Evolutionary conservation across 495 filamentous ascomycete genomes (phyloP).

Genomic region (Tirmania nivea): DNA sequence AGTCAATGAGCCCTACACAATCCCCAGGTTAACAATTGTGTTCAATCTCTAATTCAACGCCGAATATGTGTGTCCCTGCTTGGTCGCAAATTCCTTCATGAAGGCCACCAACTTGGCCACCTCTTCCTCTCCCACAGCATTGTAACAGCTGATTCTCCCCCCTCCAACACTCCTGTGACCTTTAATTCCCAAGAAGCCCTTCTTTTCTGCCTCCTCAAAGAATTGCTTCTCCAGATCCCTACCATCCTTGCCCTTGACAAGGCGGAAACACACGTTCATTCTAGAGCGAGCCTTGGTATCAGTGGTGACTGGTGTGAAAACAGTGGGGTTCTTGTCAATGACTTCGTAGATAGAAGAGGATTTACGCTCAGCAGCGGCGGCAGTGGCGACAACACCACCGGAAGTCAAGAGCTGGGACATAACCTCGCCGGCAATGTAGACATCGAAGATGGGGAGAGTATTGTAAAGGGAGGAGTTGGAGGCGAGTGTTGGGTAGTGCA

Average conservation of each 20-base stretch:
- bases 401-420: constrained; percentile 42
- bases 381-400: constrained; percentile 46
- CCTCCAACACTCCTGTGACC: constrained; percentile 64
- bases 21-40: too few relatives aligned
- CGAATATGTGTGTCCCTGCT: background rate
- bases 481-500: constrained; percentile 58
- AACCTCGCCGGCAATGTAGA: constrained; percentile 73
- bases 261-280: constrained; percentile 86
- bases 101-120: constrained; percentile 38
- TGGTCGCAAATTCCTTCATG: constrained; percentile 33
- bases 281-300: constrained; percentile 49
- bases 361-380: constrained; percentile 49
- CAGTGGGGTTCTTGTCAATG: constrained; percentile 37
- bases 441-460: constrained; percentile 79
- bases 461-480: constrained; percentile 89
- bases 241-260: constrained; percentile 28
- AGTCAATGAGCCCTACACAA: too few relatives aligned
- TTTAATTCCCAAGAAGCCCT: constrained; percentile 48
- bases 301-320: constrained; percentile 45
- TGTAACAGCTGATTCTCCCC: constrained; percentile 42
- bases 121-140: constrained; percentile 35
- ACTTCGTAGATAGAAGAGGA: constrained; percentile 48
- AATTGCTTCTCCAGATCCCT: constrained; percentile 51
- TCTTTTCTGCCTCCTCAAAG: constrained; percentile 42
- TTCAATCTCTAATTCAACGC: background rate